A percentile compares a stretch with the other conserved stretches of the same genome.
phyloP scores from a whole-genome alignment of 2,329 filamentous ascomycete genomes.

The Verticillium klebahnii region DNA sequence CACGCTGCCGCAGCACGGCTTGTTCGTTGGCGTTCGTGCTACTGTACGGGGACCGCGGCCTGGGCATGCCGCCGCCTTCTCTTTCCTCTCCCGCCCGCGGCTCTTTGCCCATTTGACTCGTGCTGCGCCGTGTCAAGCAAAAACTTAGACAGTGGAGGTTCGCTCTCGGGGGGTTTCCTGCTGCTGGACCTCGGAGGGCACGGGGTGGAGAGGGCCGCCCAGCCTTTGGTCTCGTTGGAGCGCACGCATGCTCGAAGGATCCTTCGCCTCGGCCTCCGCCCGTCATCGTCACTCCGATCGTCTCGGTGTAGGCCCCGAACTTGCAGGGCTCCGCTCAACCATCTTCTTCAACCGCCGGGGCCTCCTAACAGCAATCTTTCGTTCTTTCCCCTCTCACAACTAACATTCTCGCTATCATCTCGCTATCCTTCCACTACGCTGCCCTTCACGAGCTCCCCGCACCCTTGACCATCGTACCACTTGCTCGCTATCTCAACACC shows the following conservation, averaged over 20 bases:
- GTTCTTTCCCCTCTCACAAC: neutral
- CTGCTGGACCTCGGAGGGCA: neutral
- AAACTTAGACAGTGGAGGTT: neutral
- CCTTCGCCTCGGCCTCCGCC: neutral
- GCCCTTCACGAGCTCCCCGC: neutral
- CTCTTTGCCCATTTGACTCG: neutral
- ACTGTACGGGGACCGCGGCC: neutral
- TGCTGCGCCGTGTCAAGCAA: neutral
- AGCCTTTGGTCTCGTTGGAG: neutral
- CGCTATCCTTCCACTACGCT: neutral
- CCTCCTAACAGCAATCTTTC: neutral
- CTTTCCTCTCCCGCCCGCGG: neutral
- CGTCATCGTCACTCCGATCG: slow-evolving; percentile 2
- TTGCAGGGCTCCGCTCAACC: slow-evolving; percentile 1
- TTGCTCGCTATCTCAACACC: neutral
- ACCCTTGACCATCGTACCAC: slow-evolving; percentile 2
- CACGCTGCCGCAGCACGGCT: neutral
- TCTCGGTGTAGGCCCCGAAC: slow-evolving; percentile 1
- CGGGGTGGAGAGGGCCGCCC: neutral
- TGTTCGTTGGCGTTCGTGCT: neutral
- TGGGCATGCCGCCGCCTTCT: neutral
- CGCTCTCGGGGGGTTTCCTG: neutral
- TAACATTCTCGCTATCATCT: neutral
- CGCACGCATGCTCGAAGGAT: neutral
- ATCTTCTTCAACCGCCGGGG: neutral